phyloP scores from a whole-genome alignment of 192 early-diverging fungal genomes.

The Backusella psychrophila region DNA sequence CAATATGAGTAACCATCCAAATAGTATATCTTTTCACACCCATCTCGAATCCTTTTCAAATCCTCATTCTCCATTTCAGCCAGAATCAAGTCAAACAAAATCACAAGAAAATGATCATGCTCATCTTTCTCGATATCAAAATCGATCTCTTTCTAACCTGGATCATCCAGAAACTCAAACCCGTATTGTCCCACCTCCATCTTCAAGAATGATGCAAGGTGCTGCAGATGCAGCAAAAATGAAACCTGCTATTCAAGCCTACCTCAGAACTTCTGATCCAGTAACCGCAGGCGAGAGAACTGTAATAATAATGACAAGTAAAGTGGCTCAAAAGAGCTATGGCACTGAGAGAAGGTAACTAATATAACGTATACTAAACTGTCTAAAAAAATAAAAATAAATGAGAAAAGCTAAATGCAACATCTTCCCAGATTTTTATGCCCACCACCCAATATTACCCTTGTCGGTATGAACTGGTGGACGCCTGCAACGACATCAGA shows the following conservation, averaged over 20 bases:
- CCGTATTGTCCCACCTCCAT: neutral
- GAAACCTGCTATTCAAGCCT: neutral
- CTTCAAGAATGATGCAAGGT: neutral
- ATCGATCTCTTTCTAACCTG: neutral
- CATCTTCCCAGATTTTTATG: conserved; percentile 60
- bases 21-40: neutral
- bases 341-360: conserved; percentile 84
- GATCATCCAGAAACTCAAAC: neutral
- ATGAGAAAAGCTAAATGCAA: neutral
- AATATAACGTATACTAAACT: neutral
- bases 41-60: neutral
- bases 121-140: neutral
- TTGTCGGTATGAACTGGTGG: conserved; percentile 70
- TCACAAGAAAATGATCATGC: neutral
- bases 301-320: conserved; percentile 53
- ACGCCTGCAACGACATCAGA: conserved; percentile 28
- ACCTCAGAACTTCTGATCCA: neutral
- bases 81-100: neutral
- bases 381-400: conserved; percentile 16
- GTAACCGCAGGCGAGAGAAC: neutral
- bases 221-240: neutral
- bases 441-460: conserved; percentile 74
- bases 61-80: neutral
- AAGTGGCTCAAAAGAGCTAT: conserved; percentile 91
- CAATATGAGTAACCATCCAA: conserved; percentile 6